Conservation (phyloP, 2,329 filamentous ascomycete genomes). For the Acephala macrosclerotiorum region DNA sequence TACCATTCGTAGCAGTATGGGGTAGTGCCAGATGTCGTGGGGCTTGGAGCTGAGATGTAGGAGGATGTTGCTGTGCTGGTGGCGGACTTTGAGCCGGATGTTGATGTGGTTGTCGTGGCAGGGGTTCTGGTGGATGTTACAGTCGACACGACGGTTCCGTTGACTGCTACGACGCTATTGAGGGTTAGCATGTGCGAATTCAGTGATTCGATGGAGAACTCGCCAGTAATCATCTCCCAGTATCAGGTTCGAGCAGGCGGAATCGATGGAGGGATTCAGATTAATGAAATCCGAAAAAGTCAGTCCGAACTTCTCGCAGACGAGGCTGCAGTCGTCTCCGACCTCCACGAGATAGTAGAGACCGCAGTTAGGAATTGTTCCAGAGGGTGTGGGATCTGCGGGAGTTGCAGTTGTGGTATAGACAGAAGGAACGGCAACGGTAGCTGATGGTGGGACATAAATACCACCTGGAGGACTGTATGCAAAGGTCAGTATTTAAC, state of each 20-base stretch:
- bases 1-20: neutral
- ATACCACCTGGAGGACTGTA: neutral
- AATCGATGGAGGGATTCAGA: neutral
- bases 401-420: neutral
- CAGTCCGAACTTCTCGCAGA: neutral
- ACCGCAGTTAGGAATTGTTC: constrained; percentile 18
- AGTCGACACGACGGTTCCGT: neutral
- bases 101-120: neutral
- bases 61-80: neutral
- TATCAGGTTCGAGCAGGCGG: neutral
- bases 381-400: constrained; percentile 12
- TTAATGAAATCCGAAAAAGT: neutral
- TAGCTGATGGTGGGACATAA: neutral
- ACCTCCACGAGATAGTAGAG: constrained; percentile 1
- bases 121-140: neutral
- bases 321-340: constrained; percentile 15
- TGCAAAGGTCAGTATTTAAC: neutral
- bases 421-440: neutral
- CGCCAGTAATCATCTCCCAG: constrained; percentile 2
- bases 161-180: neutral
- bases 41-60: neutral
- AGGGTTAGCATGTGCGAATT: neutral
- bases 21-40: neutral
- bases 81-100: neutral
- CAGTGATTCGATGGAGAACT: neutral